Base-by-base conservation (phyloP, 768 basidiomycete species). In the Suillus discolor region DNA sequence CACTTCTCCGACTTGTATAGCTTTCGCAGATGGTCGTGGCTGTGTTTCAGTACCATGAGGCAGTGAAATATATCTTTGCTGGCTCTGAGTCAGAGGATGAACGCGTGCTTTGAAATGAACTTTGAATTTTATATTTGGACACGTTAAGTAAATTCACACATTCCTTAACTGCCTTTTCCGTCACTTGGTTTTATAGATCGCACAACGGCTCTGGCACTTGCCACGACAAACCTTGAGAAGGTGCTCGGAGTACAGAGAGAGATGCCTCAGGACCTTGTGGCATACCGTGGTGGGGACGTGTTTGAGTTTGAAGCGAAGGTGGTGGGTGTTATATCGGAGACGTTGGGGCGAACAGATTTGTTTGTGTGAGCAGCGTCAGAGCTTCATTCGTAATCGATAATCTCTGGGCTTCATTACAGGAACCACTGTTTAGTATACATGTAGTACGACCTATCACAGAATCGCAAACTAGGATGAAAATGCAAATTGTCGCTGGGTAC, bases 201-300 rank as follows among this genome's bases (percentile, higher is more conserved):
- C 54, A 69, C 74, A 18, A 72, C 77, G 8, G 78, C 77, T 1
- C 68, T 82, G 25, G 79, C 73, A 18, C 73, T 85, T 7, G 79
- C 72, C 36, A 79, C 79, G 0, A 74, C 73, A 28, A 84, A 82
- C 64, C 72, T 84, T n/a, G 81, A 84, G 70, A 78, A 72, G 55
- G 71, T 83, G 18, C 73, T 84, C 3, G 82, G 82, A 1, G 72
- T 83, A 3, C 42, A 64, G 4, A 60, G 60, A 7, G 44, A 67
- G 4, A 72, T 68, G 62, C 73, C 78, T n/a, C 74, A 75, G 34
- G 78, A 80, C 62, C 78, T 79, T 41, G 73, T 83, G 5, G 82
- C 80, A 1, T 80, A 78, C 15, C 70, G 66, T 41, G 78, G 80
- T 0, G 79, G 80, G 5, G 77, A 78, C n/a, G 64, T 75, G 38